Evolutionary conservation across 1,139 yeast species (phyloP).

Genomic region (Saccharomyces hybrid): DNA sequence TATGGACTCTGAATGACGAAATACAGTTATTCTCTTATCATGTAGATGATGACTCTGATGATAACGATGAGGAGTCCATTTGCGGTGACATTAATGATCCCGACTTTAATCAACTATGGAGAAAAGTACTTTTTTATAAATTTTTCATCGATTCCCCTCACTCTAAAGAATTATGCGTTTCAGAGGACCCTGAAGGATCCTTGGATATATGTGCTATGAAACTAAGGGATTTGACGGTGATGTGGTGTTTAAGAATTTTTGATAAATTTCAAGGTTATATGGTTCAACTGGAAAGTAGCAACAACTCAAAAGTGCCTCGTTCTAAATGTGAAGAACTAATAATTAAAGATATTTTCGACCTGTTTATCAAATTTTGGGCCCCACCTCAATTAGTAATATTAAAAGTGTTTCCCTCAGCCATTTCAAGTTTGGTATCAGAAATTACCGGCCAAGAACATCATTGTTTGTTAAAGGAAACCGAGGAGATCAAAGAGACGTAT

Average conservation of each 20-base stretch:
- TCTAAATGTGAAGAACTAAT: conserved; percentile 17
- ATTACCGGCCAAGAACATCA: conserved; percentile 17
- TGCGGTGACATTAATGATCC: conserved; percentile 16
- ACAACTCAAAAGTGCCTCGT: conserved; percentile 3
- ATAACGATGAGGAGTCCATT: conserved; percentile 16
- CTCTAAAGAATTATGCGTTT: conserved; percentile 17
- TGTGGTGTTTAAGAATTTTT: conserved; percentile 24
- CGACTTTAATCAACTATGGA: conserved; percentile 21
- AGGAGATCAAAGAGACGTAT: conserved; percentile 1
- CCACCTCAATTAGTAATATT: conserved; percentile 46
- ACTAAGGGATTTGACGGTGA: conserved; percentile 27
- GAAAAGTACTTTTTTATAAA: conserved; percentile 23
- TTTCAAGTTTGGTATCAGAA: conserved; percentile 22
- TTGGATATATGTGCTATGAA: conserved; percentile 25
- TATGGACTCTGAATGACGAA: conserved; percentile 19
- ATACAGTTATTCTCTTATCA: conserved; percentile 19
- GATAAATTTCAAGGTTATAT: conserved; percentile 16
- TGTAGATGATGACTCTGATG: conserved; percentile 20
- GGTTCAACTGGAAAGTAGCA: conserved; percentile 1
- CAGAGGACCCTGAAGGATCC: conserved; percentile 16
- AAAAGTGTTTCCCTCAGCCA: conserved; percentile 36
- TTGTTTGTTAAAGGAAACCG: conserved; percentile 9
- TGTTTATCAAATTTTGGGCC: conserved; percentile 49
- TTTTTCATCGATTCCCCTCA: conserved; percentile 17
- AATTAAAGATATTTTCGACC: conserved; percentile 21